Percentiles rank a stretch among this genome's conserved stretches.
phyloP scores from a whole-genome alignment of 805 yeast genomes.

The Cyberlindnera maritima region DNA sequence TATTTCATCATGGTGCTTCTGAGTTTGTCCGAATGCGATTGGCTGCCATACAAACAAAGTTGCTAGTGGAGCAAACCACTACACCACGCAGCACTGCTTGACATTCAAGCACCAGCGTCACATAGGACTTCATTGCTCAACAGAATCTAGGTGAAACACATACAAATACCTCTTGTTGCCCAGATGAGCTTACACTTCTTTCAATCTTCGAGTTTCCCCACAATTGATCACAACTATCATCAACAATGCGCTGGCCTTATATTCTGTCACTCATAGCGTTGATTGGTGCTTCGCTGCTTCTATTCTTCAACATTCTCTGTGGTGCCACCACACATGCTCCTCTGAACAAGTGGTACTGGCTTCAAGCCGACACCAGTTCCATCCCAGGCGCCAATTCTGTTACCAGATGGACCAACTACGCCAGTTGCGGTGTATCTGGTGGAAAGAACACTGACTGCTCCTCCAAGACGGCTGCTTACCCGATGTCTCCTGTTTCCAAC shows the following conservation, averaged over 20 bases:
- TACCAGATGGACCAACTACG: slow-evolving; percentile 84
- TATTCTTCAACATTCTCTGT: slow-evolving; percentile 63
- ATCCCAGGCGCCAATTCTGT: slow-evolving; percentile 38
- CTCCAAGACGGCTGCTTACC: slow-evolving; percentile 65
- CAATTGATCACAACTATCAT: not conserved
- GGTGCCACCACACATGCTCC: slow-evolving; percentile 57
- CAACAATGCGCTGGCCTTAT: slow-evolving; percentile 30
- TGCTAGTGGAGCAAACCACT: not conserved
- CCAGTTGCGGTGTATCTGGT: slow-evolving; percentile 46
- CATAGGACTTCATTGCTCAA: not conserved
- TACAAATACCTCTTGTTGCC: not conserved
- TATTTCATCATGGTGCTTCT: not conserved
- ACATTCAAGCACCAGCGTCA: too few relatives aligned
- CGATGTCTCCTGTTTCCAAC: slow-evolving; percentile 79
- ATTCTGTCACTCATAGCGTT: slow-evolving; percentile 33
- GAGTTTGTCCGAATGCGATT: not conserved
- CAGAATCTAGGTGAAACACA: not conserved
- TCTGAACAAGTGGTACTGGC: slow-evolving; percentile 71
- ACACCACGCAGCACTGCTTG: too few relatives aligned
- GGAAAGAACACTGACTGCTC: slow-evolving; percentile 51
- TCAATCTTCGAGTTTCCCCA: not conserved
- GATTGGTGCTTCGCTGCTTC: slow-evolving; percentile 47
- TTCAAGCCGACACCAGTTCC: slow-evolving; percentile 65
- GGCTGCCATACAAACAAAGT: not conserved
- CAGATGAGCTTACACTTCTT: too few relatives aligned